Percentiles rank a stretch among this genome's conserved stretches.
Evolutionary conservation across 1,139 yeast species (phyloP).

Genomic region (Suhomyces anneliseae): DNA sequence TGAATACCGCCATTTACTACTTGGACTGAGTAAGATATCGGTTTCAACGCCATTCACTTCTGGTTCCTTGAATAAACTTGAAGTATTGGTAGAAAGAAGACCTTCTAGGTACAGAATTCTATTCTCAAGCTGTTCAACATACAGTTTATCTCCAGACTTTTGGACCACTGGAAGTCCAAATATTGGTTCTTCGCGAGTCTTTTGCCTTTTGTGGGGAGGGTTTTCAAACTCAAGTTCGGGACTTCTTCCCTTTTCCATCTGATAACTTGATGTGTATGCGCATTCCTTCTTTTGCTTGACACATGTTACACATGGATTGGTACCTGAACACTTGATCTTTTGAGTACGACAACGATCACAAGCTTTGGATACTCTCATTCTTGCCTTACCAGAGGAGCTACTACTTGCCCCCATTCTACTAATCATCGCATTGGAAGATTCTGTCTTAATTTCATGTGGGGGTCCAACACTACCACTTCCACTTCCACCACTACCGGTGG

Average conservation of each 20-base stretch:
- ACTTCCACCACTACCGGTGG: not conserved
- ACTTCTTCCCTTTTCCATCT: constrained; percentile 3
- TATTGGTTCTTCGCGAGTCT: constrained; percentile 10
- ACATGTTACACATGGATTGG: constrained; percentile 55
- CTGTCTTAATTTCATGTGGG: not conserved
- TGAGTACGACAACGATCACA: constrained; percentile 57
- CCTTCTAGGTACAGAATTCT: constrained; percentile 42
- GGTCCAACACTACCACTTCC: not conserved
- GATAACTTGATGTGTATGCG: constrained; percentile 21
- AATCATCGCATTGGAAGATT: not conserved
- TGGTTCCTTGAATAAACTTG: constrained; percentile 20
- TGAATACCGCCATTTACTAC: constrained; percentile 50
- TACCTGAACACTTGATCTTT: constrained; percentile 64
- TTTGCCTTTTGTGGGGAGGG: constrained; percentile 12
- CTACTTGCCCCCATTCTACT: not conserved
- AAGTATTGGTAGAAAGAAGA: constrained; percentile 24
- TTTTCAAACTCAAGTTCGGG: constrained; percentile 1
- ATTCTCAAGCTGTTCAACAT: constrained; percentile 38
- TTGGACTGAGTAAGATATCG: constrained; percentile 22
- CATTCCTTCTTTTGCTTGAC: constrained; percentile 45
- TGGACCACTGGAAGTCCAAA: constrained; percentile 23
- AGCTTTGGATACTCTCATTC: constrained; percentile 52
- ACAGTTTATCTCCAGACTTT: constrained; percentile 18
- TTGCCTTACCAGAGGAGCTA: constrained; percentile 6
- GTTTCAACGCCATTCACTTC: constrained; percentile 11